Base-by-base conservation (phyloP, 2,329 filamentous ascomycete genomes). In the Pseudogymnoascus sp. region DNA sequence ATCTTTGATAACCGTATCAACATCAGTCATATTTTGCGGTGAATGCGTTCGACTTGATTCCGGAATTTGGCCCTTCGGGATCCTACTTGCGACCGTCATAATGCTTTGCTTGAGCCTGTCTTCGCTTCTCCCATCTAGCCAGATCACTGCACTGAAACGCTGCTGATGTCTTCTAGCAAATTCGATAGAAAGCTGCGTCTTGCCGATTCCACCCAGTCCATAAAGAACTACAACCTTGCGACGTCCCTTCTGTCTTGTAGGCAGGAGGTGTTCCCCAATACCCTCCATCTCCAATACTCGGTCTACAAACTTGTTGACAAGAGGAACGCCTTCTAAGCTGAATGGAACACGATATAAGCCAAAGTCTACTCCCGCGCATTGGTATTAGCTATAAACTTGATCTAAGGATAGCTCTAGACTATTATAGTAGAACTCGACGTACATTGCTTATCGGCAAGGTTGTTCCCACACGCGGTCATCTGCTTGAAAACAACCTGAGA, bases 401-500 rank as follows among this genome's bases (percentile, higher is more conserved):
- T 55, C 45, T 26, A 55, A n/a, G 1, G 23, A 55, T 18, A 8
- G 13, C 45, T 55, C 45, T 30, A 30, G n/a, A n/a, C 45, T 55
- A 55, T 37, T 33, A 38, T 57, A 18, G 28, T 37, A 60, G 39
- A 37, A 28, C 37, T 60, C 62, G 35, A 66, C 65, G 60, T 38
- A 66, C 62, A 62, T 65, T 65, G 59, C 61, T 59, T 65, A 55
- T 58, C 61, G 48, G 52, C 33, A 12, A 65, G 56, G 57, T 61
- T 63, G 48, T 64, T 56, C n/a, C 57, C 61, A 15, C 58, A 65
- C 33, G 61, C 61, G 41, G 61, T 55, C 57, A 66, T 62, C 57
- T 67, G 59, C 60, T 63, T 64, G 15, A 64, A 61, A 28, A 69
- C 65, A 37, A 65, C 59, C 62, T 69, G 65, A 52, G 64, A 66